Conservation (phyloP, 2,329 filamentous ascomycete species). For the Paracamarosporium sp. region DNA sequence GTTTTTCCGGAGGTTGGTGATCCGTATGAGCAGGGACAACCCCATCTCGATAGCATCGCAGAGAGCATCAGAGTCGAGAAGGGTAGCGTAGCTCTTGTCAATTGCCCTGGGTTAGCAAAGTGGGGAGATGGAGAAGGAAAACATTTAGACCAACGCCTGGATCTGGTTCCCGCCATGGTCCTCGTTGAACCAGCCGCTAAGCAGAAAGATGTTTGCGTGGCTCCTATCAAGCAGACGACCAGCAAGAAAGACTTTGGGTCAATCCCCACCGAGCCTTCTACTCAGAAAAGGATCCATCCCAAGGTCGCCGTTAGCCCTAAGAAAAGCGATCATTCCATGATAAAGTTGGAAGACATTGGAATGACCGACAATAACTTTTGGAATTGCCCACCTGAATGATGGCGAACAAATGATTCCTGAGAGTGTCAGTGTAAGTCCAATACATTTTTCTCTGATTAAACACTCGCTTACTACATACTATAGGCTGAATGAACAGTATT, state of each 20-base stretch:
- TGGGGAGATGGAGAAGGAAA: slow-evolving; percentile 23
- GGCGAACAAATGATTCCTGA: background rate
- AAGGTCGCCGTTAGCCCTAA: background rate
- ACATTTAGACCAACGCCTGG: slow-evolving; percentile 21
- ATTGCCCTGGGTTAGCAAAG: slow-evolving; percentile 28
- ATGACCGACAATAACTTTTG: background rate
- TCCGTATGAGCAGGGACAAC: background rate
- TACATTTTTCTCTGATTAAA: background rate
- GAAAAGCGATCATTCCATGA: background rate
- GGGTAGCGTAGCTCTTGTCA: slow-evolving; percentile 18
- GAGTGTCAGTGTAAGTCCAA: background rate
- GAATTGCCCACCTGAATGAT: background rate
- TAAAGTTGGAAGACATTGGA: background rate
- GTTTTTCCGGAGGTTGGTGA: slow-evolving; percentile 20
- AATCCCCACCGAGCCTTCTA: background rate
- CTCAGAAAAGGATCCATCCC: background rate
- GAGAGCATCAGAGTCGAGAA: slow-evolving; percentile 15
- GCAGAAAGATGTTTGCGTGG: background rate
- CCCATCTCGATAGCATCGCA: slow-evolving; percentile 1
- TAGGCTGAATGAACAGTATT: background rate
- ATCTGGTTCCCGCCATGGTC: slow-evolving; percentile 12
- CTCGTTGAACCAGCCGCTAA: background rate
- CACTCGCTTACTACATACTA: background rate
- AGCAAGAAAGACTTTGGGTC: background rate
- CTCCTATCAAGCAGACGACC: background rate